A percentile compares a stretch with the other conserved stretches of the same genome.
Evolutionary conservation across 495 filamentous ascomycete species (phyloP).

Genomic region (Aspergillus sparsus): DNA sequence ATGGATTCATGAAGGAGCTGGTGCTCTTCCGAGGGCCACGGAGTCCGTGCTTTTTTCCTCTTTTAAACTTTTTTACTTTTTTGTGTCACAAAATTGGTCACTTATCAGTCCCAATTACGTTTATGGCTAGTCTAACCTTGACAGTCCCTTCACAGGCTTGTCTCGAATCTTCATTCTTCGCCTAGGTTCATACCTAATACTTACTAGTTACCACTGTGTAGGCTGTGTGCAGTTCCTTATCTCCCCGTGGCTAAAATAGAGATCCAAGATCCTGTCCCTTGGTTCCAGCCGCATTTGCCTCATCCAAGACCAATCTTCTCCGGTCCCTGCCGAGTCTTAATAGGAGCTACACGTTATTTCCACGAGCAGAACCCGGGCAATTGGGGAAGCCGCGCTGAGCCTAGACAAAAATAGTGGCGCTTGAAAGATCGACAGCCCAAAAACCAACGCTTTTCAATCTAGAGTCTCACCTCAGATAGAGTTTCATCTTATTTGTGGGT

Average conservation of each 20-base stretch:
- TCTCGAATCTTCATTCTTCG: no score
- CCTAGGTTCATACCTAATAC: neutral
- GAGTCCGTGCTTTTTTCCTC: conserved; percentile 3
- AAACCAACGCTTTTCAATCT: neutral
- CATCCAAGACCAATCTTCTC: neutral
- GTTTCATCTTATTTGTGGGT: neutral
- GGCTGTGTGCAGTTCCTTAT: conserved; percentile 13
- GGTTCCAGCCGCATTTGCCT: conserved; percentile 6
- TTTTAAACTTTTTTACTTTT: neutral
- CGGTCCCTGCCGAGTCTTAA: neutral
- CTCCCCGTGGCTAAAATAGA: conserved; percentile 6
- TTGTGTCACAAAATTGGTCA: neutral
- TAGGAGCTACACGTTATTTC: neutral
- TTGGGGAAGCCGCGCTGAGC: neutral
- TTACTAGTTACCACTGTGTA: conserved; percentile 2
- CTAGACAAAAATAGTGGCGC: neutral
- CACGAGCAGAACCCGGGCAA: neutral
- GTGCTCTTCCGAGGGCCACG: neutral
- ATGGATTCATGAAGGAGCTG: neutral
- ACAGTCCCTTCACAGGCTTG: neutral
- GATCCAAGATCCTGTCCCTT: neutral
- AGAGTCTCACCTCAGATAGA: neutral
- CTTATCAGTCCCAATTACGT: neutral
- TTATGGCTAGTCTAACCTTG: neutral
- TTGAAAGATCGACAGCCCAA: conserved; percentile 1